A percentile compares a stretch with the other conserved stretches of the same genome.
phyloP scores from a whole-genome alignment of 1,284 basidiomycete genomes.

The Rhodotorula sp. region DNA sequence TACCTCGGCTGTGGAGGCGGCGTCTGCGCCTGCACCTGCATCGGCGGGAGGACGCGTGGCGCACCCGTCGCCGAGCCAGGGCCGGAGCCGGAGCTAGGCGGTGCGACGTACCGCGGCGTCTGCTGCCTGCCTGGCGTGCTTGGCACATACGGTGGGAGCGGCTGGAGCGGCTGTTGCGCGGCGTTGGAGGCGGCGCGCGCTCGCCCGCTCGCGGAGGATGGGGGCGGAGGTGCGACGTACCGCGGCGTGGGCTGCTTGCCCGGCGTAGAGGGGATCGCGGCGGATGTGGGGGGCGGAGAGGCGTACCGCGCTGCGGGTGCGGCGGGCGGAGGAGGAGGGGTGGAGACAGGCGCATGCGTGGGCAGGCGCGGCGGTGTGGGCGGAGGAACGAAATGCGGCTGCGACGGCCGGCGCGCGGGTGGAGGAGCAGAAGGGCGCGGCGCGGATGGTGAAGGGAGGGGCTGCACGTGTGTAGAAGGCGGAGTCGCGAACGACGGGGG shows the following conservation, averaged over 20 bases:
- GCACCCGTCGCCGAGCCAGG: neutral
- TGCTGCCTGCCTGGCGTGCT: neutral
- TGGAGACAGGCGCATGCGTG: neutral
- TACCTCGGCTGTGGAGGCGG: neutral
- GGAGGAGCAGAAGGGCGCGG: neutral
- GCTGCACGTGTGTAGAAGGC: too few relatives aligned
- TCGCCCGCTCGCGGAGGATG: neutral
- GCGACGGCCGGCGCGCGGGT: neutral
- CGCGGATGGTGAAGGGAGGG: neutral
- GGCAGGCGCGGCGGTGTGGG: neutral
- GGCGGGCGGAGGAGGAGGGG: neutral
- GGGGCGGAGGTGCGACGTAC: neutral
- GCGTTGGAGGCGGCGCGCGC: neutral
- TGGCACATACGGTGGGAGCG: neutral
- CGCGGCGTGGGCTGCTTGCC: conserved; percentile 1
- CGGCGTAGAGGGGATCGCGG: neutral
- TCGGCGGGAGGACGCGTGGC: too few relatives aligned
- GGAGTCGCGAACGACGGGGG: neutral
- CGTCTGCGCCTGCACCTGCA: too few relatives aligned
- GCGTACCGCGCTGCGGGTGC: neutral
- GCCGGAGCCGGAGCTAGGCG: neutral
- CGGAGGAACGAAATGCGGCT: neutral
- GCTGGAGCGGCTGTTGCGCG: neutral
- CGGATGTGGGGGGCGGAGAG: neutral
- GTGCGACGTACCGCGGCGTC: neutral